Evolutionary conservation across 2,329 filamentous ascomycete genomes (phyloP), one percentile per base, ranked within the genome.

Genomic region (Pestalotiopsis sp.): DNA sequence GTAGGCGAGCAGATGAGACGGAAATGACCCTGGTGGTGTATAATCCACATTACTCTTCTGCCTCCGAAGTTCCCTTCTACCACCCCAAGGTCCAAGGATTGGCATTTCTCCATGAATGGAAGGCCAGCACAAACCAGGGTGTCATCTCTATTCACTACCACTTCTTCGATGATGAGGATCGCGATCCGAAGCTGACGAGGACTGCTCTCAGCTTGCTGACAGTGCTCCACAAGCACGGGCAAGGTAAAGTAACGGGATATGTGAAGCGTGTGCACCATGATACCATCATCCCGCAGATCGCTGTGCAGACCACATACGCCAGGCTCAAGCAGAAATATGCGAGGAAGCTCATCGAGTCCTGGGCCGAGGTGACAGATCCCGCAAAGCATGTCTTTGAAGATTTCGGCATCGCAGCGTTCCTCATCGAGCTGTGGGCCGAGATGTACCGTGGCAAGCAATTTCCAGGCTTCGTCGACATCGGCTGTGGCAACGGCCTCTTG

Each of bases 321-420:
- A 84, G 85, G 20, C 86, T 99, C 6, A 98, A 98, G 81, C 84
- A 88, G 66, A 92, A 88, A 74, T 94, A 98, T 77, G 94, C 94
- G 0, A 87, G 88, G 23, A 76, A 81, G 1, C 82, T 99, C 13
- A 91, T 94, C 14, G 80, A 88, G n/a, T 83, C 81, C 1, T 99
- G 95, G 96, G 90, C 90, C 14, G 96, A 98, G 82, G 87, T 87
- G 65, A 98, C 95, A 0, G 94, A 97, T 77, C 93, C 95, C 0
- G 84, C 85, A 17, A 99, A 98, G 79, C 95, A 98, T 77, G 94
- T 98, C 2, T 98, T 98, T 79, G 96, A 99, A 78, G 95, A 98
- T 77, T 82, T 99, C 23, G 88, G 90, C 4, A 98, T 99, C 71
- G 93, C 95, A 0, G 93, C 95, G 0, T 99, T 98, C 75, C 83